Evolutionary conservation across 2,329 filamentous ascomycete genomes (phyloP).

Genomic region (Hypomyces perniciosus): DNA sequence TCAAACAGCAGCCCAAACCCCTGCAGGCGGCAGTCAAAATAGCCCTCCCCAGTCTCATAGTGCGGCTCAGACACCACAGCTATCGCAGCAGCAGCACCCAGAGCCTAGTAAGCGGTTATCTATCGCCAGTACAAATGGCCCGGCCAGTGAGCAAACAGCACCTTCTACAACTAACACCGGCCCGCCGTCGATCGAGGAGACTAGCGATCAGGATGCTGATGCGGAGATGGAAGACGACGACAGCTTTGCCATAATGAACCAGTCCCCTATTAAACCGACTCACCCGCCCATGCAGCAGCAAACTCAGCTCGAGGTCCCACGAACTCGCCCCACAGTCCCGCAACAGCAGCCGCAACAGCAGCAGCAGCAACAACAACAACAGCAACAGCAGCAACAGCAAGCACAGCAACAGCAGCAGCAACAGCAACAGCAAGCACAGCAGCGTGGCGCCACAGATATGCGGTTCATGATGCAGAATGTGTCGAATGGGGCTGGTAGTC

Average conservation of each 20-base stretch:
- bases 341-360: conserved; percentile 19
- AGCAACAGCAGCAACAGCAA: conserved; percentile 18
- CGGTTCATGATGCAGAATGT: conserved; percentile 41
- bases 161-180: conserved; percentile 29
- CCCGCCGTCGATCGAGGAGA: conserved; percentile 39
- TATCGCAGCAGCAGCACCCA: conserved; percentile 16
- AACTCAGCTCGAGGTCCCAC: conserved; percentile 37
- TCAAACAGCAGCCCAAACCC: conserved; percentile 21
- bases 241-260: conserved; percentile 45
- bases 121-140: conserved; percentile 30
- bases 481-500: conserved; percentile 33
- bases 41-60: conserved; percentile 19
- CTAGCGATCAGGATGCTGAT: conserved; percentile 39
- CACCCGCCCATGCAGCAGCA: conserved; percentile 35
- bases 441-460: conserved; percentile 25
- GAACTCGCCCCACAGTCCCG: conserved; percentile 33
- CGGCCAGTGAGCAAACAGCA: conserved; percentile 29
- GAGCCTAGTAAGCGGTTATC: conserved; percentile 24
- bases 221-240: conserved; percentile 56
- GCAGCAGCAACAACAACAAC: conserved; percentile 17
- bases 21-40: conserved; percentile 18
- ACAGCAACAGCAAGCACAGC: conserved; percentile 14
- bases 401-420: conserved; percentile 19
- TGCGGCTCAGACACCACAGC: conserved; percentile 19
- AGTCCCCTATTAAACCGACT: conserved; percentile 32